These are phyloP conservation scores for Pseudogymnoascus sp. DNA, from an alignment of 2,329 filamentous ascomycete species.

Conservation along the genomic window DNA sequence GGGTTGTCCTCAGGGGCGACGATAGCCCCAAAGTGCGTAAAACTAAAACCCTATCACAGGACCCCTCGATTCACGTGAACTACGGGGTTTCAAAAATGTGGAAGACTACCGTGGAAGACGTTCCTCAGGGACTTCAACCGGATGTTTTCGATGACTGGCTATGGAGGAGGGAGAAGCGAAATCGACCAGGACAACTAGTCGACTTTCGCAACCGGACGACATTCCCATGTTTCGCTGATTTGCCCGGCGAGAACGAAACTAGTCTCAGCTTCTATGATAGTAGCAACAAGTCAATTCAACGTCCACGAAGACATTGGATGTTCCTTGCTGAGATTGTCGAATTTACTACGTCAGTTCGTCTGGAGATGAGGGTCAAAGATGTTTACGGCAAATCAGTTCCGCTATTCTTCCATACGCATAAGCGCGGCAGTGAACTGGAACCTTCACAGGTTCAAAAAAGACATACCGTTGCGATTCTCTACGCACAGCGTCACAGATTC, in stretches of 20 bases:
- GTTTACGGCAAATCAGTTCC: constrained; percentile 21
- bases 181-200: constrained; percentile 9
- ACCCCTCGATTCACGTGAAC: constrained; percentile 17
- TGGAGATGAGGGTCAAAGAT: constrained; percentile 24
- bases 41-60: constrained; percentile 11
- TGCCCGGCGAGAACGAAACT: constrained; percentile 15
- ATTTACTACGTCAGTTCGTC: constrained; percentile 15
- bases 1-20: constrained; percentile 10
- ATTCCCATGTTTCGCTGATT: constrained; percentile 19
- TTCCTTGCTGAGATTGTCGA: constrained; percentile 21
- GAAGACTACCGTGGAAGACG: constrained; percentile 17
- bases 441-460: constrained; percentile 15
- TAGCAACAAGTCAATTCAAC: constrained; percentile 10
- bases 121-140: constrained; percentile 11
- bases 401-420: constrained; percentile 25
- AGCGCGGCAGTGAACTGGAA: constrained; percentile 22
- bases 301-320: constrained; percentile 17
- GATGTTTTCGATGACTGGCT: constrained; percentile 20
- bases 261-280: constrained; percentile 16
- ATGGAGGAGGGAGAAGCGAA: constrained; percentile 18
- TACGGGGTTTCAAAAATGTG: constrained; percentile 14
- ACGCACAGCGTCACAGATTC: constrained; percentile 16
- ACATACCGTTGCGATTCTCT: constrained; percentile 20
- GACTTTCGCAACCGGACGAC: constrained; percentile 17
- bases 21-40: constrained; percentile 15